Conservation (phyloP, 176 grass and related monocot genomes). For the sorghum (Sorghum bicolor) region DNA sequence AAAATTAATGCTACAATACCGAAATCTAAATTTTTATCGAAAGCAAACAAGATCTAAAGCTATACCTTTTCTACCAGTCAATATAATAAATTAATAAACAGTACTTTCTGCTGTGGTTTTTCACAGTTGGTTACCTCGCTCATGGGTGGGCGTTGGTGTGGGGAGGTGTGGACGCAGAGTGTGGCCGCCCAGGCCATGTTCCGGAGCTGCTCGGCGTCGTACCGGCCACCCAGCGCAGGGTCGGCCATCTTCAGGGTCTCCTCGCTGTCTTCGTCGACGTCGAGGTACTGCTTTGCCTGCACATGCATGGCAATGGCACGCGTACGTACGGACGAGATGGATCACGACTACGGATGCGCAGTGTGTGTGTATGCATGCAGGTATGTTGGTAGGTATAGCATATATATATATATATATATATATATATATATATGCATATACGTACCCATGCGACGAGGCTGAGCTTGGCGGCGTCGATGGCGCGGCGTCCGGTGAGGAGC, state of each 20-base stretch:
- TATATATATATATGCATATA: too few species aligned
- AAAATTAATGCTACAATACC: too few species aligned
- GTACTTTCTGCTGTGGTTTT: too few species aligned
- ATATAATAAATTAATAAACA: too few species aligned
- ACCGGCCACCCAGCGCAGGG: constrained; percentile 48
- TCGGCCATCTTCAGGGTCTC: constrained; percentile 47
- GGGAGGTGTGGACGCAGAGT: constrained; percentile 51
- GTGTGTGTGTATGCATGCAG: background rate
- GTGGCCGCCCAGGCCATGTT: constrained; percentile 28
- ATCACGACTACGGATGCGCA: too few species aligned
- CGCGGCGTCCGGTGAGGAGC: constrained; percentile 61
- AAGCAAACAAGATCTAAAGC: too few species aligned
- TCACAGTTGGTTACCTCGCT: too few species aligned
- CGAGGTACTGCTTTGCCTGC: constrained; percentile 53
- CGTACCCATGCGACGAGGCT: constrained; percentile 69
- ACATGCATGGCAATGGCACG: background rate
- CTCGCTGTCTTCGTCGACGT: constrained; percentile 1
- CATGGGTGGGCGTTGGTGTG: constrained; percentile 50
- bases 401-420: too few species aligned
- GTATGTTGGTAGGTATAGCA: too few species aligned
- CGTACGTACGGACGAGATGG: background rate
- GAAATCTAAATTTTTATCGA: too few species aligned
- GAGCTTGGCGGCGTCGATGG: constrained; percentile 50
- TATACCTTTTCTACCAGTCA: too few species aligned
- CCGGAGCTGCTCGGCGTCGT: constrained; percentile 45